phyloP scores from a whole-genome alignment of 2,329 filamentous ascomycete species.

The Trichophaea hybrida region DNA sequence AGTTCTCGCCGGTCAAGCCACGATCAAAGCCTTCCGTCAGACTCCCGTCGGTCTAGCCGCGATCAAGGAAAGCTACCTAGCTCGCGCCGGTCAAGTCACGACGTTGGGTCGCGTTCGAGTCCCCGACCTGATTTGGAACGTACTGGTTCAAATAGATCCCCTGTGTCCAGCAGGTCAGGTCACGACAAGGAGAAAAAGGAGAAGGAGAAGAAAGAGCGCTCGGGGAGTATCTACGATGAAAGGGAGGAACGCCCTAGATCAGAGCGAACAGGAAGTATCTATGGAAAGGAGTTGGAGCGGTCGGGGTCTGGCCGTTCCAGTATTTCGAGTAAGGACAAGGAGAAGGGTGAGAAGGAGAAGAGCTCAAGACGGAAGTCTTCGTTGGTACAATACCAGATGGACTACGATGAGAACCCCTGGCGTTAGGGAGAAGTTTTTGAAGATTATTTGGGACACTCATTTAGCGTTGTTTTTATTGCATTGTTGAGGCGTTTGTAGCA shows the following conservation, averaged over 20 bases:
- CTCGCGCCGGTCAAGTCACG: not conserved
- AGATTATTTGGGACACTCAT: not conserved
- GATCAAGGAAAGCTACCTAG: too few relatives aligned
- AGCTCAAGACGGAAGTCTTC: not conserved
- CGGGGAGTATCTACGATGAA: not conserved
- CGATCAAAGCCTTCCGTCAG: not conserved
- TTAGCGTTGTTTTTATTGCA: not conserved
- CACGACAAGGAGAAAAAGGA: not conserved
- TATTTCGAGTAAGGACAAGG: not conserved
- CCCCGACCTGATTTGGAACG: not conserved
- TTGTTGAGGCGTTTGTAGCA: not conserved
- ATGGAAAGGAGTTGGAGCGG: not conserved
- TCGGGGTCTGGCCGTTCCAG: not conserved
- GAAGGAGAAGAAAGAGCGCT: not conserved
- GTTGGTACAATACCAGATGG: not conserved
- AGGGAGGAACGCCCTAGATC: not conserved
- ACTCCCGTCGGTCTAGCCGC: too few relatives aligned
- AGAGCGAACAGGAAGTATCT: not conserved
- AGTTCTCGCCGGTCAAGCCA: not conserved
- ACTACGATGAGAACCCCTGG: not conserved
- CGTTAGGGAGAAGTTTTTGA: not conserved
- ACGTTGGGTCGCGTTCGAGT: not conserved
- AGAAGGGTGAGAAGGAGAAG: not conserved
- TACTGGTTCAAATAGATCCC: not conserved
- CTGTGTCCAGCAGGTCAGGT: not conserved